Evolutionary conservation across 2,329 filamentous ascomycete genomes (phyloP).

Genomic region (Beauveria caledonica): DNA sequence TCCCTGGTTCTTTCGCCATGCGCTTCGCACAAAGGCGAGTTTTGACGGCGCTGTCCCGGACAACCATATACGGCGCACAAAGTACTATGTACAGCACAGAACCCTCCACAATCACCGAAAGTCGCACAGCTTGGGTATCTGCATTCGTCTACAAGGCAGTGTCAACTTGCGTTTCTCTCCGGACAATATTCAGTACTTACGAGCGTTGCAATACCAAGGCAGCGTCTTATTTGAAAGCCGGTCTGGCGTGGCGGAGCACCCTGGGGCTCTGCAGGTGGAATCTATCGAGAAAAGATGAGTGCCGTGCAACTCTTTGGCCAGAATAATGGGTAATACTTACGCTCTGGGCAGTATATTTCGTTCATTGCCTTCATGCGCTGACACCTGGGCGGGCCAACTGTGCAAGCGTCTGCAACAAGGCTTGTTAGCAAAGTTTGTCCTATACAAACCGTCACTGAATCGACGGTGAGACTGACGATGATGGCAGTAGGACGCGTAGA

Average conservation of each 20-base stretch:
- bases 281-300: background rate
- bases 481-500: background rate
- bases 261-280: background rate
- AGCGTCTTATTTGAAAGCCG: background rate
- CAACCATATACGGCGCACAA: background rate
- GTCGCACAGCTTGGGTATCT: background rate
- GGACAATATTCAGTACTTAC: background rate
- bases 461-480: background rate
- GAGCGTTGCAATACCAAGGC: constrained; percentile 1
- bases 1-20: background rate
- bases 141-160: background rate
- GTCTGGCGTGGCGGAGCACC: background rate
- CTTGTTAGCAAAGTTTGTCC: background rate
- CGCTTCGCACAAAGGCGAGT: background rate
- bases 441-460: background rate
- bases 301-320: too few species aligned
- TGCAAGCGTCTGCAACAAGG: background rate
- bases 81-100: background rate
- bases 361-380: background rate
- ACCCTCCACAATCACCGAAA: background rate
- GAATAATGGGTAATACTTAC: background rate
- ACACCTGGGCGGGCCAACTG: background rate
- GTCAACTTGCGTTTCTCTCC: background rate
- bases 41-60: background rate
- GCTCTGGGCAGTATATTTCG: background rate